Evolutionary conservation across 2,329 filamentous ascomycete species (phyloP), one percentile per base, ranked within the genome.

Genomic region (Cercospora zeina): DNA sequence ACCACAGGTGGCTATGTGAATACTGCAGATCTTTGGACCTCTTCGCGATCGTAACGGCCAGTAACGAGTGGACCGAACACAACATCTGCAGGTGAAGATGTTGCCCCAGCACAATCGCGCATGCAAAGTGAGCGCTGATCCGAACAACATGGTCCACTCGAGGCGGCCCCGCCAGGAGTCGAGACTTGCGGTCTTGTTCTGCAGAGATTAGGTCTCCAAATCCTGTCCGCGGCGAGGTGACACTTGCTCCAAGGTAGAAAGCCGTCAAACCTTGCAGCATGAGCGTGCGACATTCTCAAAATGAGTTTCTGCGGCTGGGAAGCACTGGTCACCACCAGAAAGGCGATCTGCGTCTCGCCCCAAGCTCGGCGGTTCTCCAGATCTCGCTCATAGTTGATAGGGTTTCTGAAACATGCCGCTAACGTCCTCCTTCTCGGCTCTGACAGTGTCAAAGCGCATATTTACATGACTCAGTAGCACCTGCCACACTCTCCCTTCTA

Each of bases 91-190:
- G 75, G 0, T 77, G 79, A 0, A 82, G 80, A 9, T 85, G 72
- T 24, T 78, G 81, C 0, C 82, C 80, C 6, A 87, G 77, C 0
- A 82, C 79, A 62, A 83, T 79, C 0, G 83, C 80, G 83, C 85
- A 87, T 0, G 83, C 83, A 63, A 53, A n/a, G 68, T n/a, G 63
- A 7, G 65, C 61, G 16, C 62, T 62, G 21, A 63, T 65, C 13
- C 63, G 24, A 16, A 61, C 3, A 47, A 50, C 31, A 61, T 9
- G 60, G 54, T 2, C 64, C 65, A 24, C n/a, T 61, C 33, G 6
- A 71, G 64, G 3, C 65, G 51, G 2, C 27, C 54, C 6, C 51
- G 61, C 67, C 69, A 71, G 45, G 70, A 65, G 2, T 66, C 60
- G 21, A 66, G 58, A 21, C 50, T 59, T 8, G 58, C 54, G 2